Evolutionary conservation across 2,329 filamentous ascomycete species (phyloP), one percentile per base, ranked within the genome.

Genomic region (Penicillium sp.): DNA sequence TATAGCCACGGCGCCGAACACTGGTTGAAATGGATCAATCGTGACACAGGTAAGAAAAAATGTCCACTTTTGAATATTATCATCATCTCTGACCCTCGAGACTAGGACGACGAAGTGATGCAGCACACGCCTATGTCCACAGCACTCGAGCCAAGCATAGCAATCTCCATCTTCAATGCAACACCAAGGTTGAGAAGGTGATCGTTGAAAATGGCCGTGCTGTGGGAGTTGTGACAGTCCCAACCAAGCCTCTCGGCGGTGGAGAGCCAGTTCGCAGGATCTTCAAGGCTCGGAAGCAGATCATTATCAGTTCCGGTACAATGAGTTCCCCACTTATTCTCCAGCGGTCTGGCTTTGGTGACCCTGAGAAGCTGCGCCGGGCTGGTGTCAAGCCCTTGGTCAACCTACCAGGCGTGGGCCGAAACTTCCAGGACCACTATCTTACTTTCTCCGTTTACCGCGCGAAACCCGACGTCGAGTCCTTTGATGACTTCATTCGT

Each of bases 11-110:
- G 89, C 59, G 89, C 88, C 44, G 88, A 91, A 74, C 88, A 91
- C 61, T 92, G 89, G 89, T 76, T 92, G 53, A 91, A 92, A 74
- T 92, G 89, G 89, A 91, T 92, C 73, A 91, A 92, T 66, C 82
- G 78, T 46, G 75, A 76, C 46, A 75, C 72, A 31, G 83, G 56
- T 84, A 83, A 38, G 25, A 50, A 35, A 1, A 16, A 5, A 23
- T 3, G 5, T n/a, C 4, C 16, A 25, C 7, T 23, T 15, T n/a
- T 10, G 13, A n/a, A 9, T 10, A 6, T 4, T 15, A 15, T 34
- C 16, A 13, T 44, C 6, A 15, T 35, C n/a, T 58, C 37, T 57
- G 16, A 58, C 29, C 4, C 27, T 58, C 70, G 16, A 71, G 84
- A 71, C 84, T 82, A 66, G 88, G 88, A 42, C 84, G 89, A 48